Base-by-base conservation (phyloP, 345 rosid genomes). In the Adansonia digitata region DNA sequence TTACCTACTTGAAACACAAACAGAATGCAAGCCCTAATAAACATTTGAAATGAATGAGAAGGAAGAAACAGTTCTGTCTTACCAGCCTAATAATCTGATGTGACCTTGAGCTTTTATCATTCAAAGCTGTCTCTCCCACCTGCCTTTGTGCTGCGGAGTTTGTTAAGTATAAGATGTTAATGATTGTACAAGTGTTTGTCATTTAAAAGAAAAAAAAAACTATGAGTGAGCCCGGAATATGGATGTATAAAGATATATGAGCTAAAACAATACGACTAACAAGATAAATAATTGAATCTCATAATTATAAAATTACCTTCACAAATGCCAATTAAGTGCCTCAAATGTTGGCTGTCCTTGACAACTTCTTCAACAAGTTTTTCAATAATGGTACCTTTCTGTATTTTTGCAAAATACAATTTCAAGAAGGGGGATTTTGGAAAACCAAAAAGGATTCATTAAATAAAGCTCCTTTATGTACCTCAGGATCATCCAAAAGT, bases 401-500 rank as follows among this genome's bases (percentile, higher is more conserved):
- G 84, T 81, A 78, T 29, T 27, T n/a, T 39, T 75, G 52, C 65
- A 74, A 74, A 56, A 75, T 31, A 77, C 52, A 61, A 60, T 59
- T 49, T 31, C 51, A 65, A 24, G 2, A 29, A 15, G 7, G 46
- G 24, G 15, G 14, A 59, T 69, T 46, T 78, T 37, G 40, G 14
- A 53, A 35, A 66, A n/a, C n/a, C n/a, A 56, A n/a, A 69, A n/a
- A 67, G 18, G 43, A 22, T 72, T 74, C 31, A 24, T 74, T 39
- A 27, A 24, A 49, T 39, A 15, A 59, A 43, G 31, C 62, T 61
- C 12, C 49, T 72, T 63, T 61, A 71, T 76, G 59, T 86, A 91
- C 98, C 98, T 94, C 97, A 61, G 97, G 97, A 87, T 94, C 98
- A 84, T 94, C 98, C 82, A 91, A 77, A 82, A 94, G 97, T 67